Evolutionary conservation across 148 eudicot genomes (phyloP).

Genomic region (Fallopia convolvulus): DNA sequence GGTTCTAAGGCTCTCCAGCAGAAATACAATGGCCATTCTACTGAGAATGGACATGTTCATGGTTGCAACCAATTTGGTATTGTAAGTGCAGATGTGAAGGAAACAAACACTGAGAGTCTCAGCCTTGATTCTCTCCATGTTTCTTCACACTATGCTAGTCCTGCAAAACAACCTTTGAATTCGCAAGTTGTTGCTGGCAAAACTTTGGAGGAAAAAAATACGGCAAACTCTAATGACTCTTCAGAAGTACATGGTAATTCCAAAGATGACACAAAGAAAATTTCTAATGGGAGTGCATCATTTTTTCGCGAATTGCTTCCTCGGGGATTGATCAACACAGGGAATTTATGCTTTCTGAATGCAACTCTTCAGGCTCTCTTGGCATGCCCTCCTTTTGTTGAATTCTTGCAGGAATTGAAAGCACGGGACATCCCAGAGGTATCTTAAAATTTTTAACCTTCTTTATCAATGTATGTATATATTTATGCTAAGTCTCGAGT

Average conservation of each 20-base stretch:
- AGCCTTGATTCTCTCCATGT: conserved; percentile 24
- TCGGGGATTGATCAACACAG: conserved; percentile 83
- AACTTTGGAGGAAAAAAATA: conserved; percentile 17
- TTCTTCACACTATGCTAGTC: conserved; percentile 21
- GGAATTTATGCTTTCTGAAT: conserved; percentile 88
- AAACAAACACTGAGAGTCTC: conserved; percentile 21
- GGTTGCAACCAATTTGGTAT: conserved; percentile 11
- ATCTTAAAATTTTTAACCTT: not conserved
- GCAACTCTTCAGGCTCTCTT: conserved; percentile 89
- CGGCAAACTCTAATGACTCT: conserved; percentile 25
- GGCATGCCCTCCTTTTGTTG: conserved; percentile 88
- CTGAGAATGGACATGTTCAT: conserved; percentile 41
- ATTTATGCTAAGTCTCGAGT: not conserved
- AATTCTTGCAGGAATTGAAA: conserved; percentile 67
- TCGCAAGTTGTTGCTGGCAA: conserved; percentile 15
- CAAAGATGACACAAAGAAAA: conserved; percentile 21
- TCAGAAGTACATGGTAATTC: conserved; percentile 18
- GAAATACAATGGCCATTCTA: conserved; percentile 18
- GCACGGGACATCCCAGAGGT: conserved; percentile 63
- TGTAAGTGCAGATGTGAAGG: conserved; percentile 32
- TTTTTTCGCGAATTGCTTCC: conserved; percentile 45
- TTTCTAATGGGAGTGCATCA: conserved; percentile 35
- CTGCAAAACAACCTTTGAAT: conserved; percentile 13
- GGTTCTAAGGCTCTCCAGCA: conserved; percentile 16
- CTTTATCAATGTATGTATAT: not conserved